A percentile compares a stretch with the other conserved stretches of the same genome.
Evolutionary conservation across 129 eudicot species (phyloP).

Genomic region (Chrysanthemum seticuspe): DNA sequence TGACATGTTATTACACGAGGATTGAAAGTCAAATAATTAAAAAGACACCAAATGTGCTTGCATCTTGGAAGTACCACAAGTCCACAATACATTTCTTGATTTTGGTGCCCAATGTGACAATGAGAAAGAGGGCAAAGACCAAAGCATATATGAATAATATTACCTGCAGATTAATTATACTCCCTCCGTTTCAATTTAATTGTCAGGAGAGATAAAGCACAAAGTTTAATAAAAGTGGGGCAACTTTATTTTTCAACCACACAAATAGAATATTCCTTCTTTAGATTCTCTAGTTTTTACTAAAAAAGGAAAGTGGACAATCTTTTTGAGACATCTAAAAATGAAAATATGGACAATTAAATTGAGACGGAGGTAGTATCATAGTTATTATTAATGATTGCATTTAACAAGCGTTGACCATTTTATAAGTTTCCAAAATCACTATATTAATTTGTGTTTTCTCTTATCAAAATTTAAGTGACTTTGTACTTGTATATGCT

Average conservation of each 20-base stretch:
- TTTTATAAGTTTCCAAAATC: not conserved
- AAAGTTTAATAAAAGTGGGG: too few relatives aligned
- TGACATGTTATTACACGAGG: slow-evolving; percentile 3
- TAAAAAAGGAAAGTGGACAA: too few relatives aligned
- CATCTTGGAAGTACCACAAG: slow-evolving; percentile 21
- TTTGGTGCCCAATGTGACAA: slow-evolving; percentile 26
- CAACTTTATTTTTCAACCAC: too few relatives aligned
- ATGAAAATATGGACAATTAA: too few relatives aligned
- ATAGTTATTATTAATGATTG: slow-evolving; percentile 23
- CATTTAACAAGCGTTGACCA: slow-evolving; percentile 32
- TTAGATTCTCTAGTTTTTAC: too few relatives aligned
- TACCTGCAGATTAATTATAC: slow-evolving; percentile 21
- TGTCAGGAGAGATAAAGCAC: too few relatives aligned
- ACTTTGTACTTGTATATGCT: not conserved
- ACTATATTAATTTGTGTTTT: not conserved
- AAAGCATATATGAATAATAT: slow-evolving; percentile 1
- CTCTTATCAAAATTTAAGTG: not conserved
- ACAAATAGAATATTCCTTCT: too few relatives aligned
- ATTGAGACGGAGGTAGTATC: too few relatives aligned
- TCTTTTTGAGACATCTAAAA: too few relatives aligned
- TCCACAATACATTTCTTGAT: slow-evolving; percentile 19
- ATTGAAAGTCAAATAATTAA: slow-evolving; percentile 24
- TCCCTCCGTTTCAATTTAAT: too few relatives aligned
- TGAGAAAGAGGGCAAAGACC: slow-evolving; percentile 20
- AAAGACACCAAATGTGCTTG: slow-evolving; percentile 5